Conservation (phyloP, 2,329 filamentous ascomycete genomes). For the Aspergillus novoparasiticus region DNA sequence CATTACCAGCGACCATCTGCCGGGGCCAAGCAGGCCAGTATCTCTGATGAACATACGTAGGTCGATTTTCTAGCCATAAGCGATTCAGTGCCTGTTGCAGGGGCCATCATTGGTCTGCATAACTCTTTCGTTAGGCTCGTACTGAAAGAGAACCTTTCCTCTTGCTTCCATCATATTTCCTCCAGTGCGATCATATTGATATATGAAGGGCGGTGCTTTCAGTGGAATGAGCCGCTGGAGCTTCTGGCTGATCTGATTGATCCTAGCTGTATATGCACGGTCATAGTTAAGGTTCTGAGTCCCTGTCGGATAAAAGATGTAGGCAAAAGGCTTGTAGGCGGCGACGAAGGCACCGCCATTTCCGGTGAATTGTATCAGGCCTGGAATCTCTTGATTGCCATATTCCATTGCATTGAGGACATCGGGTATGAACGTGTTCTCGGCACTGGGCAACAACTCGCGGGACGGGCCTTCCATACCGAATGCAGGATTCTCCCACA, state of each 20-base stretch:
- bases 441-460: background rate
- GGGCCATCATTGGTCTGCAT: background rate
- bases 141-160: background rate
- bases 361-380: background rate
- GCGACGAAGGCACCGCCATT: background rate
- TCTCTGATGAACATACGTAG: background rate
- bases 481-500: background rate
- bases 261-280: background rate
- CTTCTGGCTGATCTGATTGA: background rate
- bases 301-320: background rate
- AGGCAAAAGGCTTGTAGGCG: background rate
- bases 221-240: background rate
- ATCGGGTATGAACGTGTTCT: background rate
- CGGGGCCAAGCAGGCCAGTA: background rate
- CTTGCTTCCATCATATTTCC: background rate
- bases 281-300: background rate
- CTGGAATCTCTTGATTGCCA: background rate
- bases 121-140: background rate
- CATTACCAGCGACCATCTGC: background rate
- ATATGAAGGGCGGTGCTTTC: background rate
- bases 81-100: background rate
- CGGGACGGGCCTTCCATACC: too few relatives aligned
- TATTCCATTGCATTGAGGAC: background rate
- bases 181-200: background rate
- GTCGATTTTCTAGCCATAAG: background rate